These are phyloP conservation scores for Candida tetrigidarum DNA, from an alignment of 1,139 yeast genomes.

Conservation along the genomic window DNA sequence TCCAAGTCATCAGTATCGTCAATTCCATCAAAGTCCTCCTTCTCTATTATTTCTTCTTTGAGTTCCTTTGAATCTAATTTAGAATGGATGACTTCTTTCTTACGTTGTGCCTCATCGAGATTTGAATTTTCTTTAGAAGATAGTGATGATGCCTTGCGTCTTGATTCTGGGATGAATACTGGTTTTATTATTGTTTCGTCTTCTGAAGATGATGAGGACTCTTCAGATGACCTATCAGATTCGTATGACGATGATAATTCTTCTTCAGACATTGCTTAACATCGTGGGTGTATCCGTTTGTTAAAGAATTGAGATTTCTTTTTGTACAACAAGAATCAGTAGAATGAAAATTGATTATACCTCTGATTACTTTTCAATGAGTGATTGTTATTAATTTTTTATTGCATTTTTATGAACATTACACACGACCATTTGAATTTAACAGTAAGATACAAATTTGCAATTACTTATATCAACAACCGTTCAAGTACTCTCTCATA, in stretches of 20 bases:
- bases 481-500: too few relatives aligned
- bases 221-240: slow-evolving; percentile 10
- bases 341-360: too few relatives aligned
- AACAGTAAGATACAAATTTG: too few relatives aligned
- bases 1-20: slow-evolving; percentile 47
- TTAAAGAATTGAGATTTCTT: too few relatives aligned
- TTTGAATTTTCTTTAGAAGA: not conserved
- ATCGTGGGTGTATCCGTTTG: too few relatives aligned
- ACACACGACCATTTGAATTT: too few relatives aligned
- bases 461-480: too few relatives aligned
- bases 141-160: slow-evolving; percentile 5
- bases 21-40: slow-evolving; percentile 28
- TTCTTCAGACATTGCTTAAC: too few relatives aligned
- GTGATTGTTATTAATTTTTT: too few relatives aligned
- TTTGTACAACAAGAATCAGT: too few relatives aligned
- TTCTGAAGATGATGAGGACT: slow-evolving; percentile 10
- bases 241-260: slow-evolving; percentile 12
- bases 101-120: slow-evolving; percentile 5
- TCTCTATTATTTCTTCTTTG: slow-evolving; percentile 4
- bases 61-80: slow-evolving; percentile 13
- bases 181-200: slow-evolving; percentile 15
- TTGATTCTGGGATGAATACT: slow-evolving; percentile 15
- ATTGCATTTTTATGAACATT: too few relatives aligned
- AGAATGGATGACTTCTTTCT: slow-evolving; percentile 12
- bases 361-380: too few relatives aligned